These are phyloP conservation scores for Shiraia sp. DNA, from an alignment of 2,329 filamentous ascomycete genomes.

Conservation along the genomic window DNA sequence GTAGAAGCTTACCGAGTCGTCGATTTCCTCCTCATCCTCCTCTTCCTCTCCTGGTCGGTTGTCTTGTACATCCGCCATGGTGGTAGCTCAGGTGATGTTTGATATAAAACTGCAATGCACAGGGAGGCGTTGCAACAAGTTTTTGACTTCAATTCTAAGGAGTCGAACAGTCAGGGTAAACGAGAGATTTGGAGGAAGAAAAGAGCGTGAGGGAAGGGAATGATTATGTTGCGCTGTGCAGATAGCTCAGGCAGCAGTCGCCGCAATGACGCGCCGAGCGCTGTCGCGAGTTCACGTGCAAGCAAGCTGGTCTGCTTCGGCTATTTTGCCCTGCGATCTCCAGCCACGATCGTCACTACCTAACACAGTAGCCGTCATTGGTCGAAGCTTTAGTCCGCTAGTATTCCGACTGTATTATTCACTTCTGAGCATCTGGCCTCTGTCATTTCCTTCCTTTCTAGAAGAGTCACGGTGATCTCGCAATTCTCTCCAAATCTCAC, in stretches of 20 bases:
- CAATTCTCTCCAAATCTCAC: slow-evolving; percentile 25
- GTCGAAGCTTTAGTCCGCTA: slow-evolving; percentile 17
- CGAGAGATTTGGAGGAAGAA: neutral
- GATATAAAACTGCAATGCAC: neutral
- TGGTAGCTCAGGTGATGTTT: neutral
- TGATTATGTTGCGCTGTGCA: slow-evolving; percentile 1
- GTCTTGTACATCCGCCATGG: slow-evolving; percentile 38
- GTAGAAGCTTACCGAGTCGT: slow-evolving; percentile 60
- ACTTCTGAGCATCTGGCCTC: slow-evolving; percentile 24
- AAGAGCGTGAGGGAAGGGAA: neutral
- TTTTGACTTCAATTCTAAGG: no score
- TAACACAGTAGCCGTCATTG: slow-evolving; percentile 27
- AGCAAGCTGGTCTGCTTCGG: slow-evolving; percentile 2
- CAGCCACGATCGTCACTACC: slow-evolving; percentile 31
- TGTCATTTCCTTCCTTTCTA: slow-evolving; percentile 10
- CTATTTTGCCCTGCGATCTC: slow-evolving; percentile 17
- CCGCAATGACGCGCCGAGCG: slow-evolving; percentile 22
- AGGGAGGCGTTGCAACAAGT: neutral
- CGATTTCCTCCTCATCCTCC: slow-evolving; percentile 71
- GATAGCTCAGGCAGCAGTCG: slow-evolving; percentile 24
- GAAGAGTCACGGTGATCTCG: neutral
- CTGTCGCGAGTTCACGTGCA: slow-evolving; percentile 26
- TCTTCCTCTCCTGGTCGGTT: slow-evolving; percentile 53
- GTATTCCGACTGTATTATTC: slow-evolving; percentile 22
- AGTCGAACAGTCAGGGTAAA: neutral